Evolutionary conservation across 2,329 filamentous ascomycete genomes (phyloP).

Genomic region (Talaromyces sp.): DNA sequence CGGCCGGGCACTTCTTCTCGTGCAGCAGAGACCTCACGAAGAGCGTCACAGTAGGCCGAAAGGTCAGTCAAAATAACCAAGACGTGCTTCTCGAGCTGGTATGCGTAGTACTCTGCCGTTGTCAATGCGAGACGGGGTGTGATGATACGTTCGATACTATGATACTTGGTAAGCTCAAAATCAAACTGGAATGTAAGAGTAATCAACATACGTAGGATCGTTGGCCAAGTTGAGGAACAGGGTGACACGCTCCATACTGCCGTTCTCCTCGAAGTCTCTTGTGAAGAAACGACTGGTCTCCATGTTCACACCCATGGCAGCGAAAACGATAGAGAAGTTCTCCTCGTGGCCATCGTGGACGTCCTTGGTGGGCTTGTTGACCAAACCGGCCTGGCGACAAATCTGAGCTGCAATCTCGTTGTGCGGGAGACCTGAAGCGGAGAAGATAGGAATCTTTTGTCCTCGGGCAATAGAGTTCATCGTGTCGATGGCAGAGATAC

Average conservation of each 20-base stretch:
- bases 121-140: slow-evolving; percentile 96
- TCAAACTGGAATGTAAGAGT: slow-evolving; percentile 8
- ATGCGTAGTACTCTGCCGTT: slow-evolving; percentile 98
- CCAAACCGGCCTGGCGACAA: slow-evolving; percentile 91
- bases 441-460: slow-evolving; percentile 99
- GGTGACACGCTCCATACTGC: slow-evolving; percentile 93
- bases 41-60: slow-evolving; percentile 95
- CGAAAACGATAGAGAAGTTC: slow-evolving; percentile 99
- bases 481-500: slow-evolving; percentile 97
- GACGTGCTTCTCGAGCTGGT: slow-evolving; percentile 99
- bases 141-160: slow-evolving; percentile 97
- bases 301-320: slow-evolving; percentile 99
- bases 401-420: slow-evolving; percentile 99
- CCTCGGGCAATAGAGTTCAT: slow-evolving; percentile 98
- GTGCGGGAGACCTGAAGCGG: slow-evolving; percentile 93
- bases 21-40: slow-evolving; percentile 96
- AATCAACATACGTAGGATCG: slow-evolving; percentile 76
- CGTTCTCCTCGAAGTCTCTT: slow-evolving; percentile 97
- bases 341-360: slow-evolving; percentile 96
- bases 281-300: slow-evolving; percentile 99
- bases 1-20: slow-evolving; percentile 98
- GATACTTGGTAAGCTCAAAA: not conserved
- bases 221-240: slow-evolving; percentile 99
- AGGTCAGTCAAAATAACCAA: slow-evolving; percentile 97
- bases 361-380: slow-evolving; percentile 81